Percentiles rank a stretch among this genome's conserved stretches.
Conservation (phyloP, 2,329 filamentous ascomycete genomes). For the Diaporthe ampelina region DNA sequence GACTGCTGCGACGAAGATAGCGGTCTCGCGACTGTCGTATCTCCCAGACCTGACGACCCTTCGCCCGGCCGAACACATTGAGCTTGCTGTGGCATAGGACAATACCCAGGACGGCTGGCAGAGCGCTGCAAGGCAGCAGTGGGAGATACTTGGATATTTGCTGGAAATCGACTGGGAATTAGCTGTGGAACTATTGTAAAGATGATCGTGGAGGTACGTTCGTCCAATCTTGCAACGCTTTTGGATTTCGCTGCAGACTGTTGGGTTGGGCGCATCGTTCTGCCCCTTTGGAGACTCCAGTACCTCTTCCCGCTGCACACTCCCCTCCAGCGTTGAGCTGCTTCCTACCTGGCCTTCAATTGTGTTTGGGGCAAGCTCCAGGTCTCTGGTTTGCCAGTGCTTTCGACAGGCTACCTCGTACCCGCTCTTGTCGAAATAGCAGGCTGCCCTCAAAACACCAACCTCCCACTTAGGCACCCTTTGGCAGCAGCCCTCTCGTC, state of each 20-base stretch:
- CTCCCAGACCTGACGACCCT: neutral
- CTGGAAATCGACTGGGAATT: neutral
- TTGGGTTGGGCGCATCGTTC: neutral
- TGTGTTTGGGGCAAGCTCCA: neutral
- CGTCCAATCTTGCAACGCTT: neutral
- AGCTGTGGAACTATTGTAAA: conserved; percentile 39
- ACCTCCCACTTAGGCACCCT: neutral
- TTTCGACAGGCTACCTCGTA: neutral
- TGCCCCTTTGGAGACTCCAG: neutral
- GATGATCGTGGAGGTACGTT: conserved; percentile 55
- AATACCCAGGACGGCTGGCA: conserved; percentile 19
- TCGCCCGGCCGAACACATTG: neutral
- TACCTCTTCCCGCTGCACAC: neutral
- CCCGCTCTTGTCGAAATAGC: neutral
- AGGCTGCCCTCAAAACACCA: neutral
- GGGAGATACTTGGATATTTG: conserved; percentile 18
- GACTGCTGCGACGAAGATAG: neutral
- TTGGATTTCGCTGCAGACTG: neutral
- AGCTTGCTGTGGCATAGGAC: neutral
- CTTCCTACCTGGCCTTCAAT: neutral
- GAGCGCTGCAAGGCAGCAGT: conserved; percentile 31
- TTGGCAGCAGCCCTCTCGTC: neutral
- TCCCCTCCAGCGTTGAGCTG: neutral
- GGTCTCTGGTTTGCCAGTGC: neutral
- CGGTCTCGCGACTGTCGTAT: neutral